A percentile compares a stretch with the other conserved stretches of the same genome.
Evolutionary conservation across 495 filamentous ascomycete species (phyloP).

Genomic region (Elasticomyces elasticus): DNA sequence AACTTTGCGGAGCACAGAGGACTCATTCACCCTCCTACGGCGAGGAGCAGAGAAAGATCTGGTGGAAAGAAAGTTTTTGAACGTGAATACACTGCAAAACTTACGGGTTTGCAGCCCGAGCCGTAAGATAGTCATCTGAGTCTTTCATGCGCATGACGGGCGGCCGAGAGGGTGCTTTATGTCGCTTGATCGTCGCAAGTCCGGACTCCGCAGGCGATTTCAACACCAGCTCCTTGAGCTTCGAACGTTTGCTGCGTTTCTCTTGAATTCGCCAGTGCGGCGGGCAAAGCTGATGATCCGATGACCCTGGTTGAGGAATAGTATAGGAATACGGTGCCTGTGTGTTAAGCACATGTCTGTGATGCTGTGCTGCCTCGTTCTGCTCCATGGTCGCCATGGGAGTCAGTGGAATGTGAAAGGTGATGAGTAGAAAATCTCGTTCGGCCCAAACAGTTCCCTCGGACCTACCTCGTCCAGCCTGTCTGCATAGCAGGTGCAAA

Average conservation of each 20-base stretch:
- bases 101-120: slow-evolving; percentile 22
- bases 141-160: slow-evolving; percentile 20
- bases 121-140: slow-evolving; percentile 25
- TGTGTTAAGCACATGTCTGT: not conserved
- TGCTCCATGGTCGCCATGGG: slow-evolving; percentile 6
- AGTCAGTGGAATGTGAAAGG: not conserved
- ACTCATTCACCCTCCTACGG: too few relatives aligned
- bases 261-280: slow-evolving; percentile 8
- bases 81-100: too few relatives aligned
- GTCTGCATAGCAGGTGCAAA: too few relatives aligned
- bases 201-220: slow-evolving; percentile 1
- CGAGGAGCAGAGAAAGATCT: too few relatives aligned
- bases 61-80: too few relatives aligned
- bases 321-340: slow-evolving; percentile 10
- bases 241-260: not conserved
- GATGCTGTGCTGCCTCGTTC: not conserved
- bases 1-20: too few relatives aligned
- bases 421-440: not conserved
- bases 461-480: not conserved
- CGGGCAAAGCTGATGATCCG: slow-evolving; percentile 6
- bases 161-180: not conserved
- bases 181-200: too few relatives aligned
- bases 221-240: slow-evolving; percentile 7
- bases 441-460: not conserved
- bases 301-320: not conserved